Evolutionary conservation across 352 stramenopile genomes (phyloP).

Genomic region (Globisporangium splendens): DNA sequence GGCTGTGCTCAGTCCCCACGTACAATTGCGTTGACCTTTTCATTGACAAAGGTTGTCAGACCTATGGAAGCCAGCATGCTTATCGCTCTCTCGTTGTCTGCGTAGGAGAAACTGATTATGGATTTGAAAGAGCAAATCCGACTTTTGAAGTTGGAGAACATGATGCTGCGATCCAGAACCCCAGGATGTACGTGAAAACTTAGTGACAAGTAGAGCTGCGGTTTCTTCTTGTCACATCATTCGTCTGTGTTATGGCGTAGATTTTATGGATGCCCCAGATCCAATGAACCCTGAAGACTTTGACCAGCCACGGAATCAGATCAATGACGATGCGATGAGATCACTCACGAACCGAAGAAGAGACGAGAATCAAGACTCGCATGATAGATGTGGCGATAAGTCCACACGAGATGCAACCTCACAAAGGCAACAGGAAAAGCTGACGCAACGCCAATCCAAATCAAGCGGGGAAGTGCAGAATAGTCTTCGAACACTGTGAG

Average conservation of each 20-base stretch:
- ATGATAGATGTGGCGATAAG: constrained; percentile 4
- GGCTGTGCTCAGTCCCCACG: constrained; percentile 58
- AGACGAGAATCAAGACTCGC: constrained; percentile 12
- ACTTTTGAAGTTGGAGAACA: constrained; percentile 64
- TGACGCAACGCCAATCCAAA: constrained; percentile 12
- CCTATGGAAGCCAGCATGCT: neutral
- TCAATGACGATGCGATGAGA: constrained; percentile 4
- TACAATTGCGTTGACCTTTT: constrained; percentile 11
- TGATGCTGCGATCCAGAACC: constrained; percentile 58
- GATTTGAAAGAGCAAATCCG: constrained; percentile 69
- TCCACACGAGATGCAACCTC: neutral
- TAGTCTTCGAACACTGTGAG: constrained; percentile 12
- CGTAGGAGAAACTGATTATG: constrained; percentile 65
- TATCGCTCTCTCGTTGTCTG: neutral
- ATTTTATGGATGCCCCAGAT: constrained; percentile 44
- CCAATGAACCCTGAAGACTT: constrained; percentile 4
- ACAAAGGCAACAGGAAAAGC: neutral
- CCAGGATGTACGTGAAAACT: constrained; percentile 51
- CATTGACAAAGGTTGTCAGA: neutral
- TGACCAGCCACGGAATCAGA: neutral
- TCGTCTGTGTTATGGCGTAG: constrained; percentile 16
- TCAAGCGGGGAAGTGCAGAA: constrained; percentile 6
- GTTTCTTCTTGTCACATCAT: constrained; percentile 7
- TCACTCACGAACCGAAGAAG: constrained; percentile 13
- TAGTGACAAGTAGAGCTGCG: neutral